These are phyloP conservation scores for Sugiyamaella xylanicola DNA, from an alignment of 1,139 yeast genomes.

Conservation along the genomic window DNA sequence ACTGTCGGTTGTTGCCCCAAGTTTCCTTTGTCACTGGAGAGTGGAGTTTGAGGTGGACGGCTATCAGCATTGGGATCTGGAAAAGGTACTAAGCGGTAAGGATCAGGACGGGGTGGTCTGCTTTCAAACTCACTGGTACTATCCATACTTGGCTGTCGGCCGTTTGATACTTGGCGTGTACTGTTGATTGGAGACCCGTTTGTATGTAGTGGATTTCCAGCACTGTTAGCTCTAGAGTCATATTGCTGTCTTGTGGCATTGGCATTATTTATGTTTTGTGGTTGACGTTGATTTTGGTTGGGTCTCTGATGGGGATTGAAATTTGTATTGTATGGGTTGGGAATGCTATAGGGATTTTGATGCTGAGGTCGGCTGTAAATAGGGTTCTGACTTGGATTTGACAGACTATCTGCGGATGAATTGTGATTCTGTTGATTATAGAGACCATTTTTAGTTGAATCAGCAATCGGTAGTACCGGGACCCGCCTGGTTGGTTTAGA, in stretches of 20 bases:
- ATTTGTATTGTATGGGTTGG: not conserved
- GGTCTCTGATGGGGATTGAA: not conserved
- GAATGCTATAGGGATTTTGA: not conserved
- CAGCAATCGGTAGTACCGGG: not conserved
- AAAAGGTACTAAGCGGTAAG: conserved; percentile 13
- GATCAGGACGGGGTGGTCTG: conserved; percentile 4
- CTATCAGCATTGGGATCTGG: conserved; percentile 10
- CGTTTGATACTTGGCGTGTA: too few species aligned
- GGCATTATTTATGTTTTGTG: not conserved
- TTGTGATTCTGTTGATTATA: not conserved
- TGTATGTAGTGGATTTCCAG: too few species aligned
- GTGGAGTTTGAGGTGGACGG: conserved; percentile 2
- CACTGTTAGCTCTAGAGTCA: too few species aligned
- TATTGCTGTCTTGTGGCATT: not conserved
- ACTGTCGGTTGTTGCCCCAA: too few species aligned
- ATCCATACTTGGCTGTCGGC: too few species aligned
- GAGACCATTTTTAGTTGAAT: not conserved
- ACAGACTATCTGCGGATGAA: too few species aligned
- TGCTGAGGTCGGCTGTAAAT: too few species aligned
- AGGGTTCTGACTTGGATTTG: too few species aligned
- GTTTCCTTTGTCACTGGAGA: not conserved
- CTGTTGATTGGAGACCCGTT: too few species aligned
- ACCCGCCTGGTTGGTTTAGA: not conserved
- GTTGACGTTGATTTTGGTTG: not conserved
- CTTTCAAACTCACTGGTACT: too few species aligned